These are phyloP conservation scores for Neurospora sublineolata DNA, from an alignment of 495 filamentous ascomycete genomes.

Conservation along the genomic window DNA sequence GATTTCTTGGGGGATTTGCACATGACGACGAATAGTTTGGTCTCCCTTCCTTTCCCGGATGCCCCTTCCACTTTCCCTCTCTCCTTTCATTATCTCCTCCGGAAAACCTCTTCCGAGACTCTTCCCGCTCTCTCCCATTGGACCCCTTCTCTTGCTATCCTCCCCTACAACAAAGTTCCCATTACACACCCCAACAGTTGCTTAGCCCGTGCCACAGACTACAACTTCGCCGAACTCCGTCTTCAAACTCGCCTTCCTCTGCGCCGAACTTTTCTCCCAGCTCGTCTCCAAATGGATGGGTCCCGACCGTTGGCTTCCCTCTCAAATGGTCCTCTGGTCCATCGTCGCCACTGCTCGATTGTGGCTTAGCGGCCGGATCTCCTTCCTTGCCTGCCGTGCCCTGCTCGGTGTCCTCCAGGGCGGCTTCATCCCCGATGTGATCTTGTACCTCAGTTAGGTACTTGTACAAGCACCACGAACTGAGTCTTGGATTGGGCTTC, in stretches of 20 bases:
- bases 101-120: not conserved
- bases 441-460: conserved; percentile 68
- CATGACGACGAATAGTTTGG: conserved; percentile 27
- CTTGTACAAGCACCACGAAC: conserved; percentile 53
- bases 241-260: conserved; percentile 56
- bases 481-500: conserved; percentile 39
- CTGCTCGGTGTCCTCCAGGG: conserved; percentile 68
- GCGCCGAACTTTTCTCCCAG: conserved; percentile 65
- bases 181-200: not conserved
- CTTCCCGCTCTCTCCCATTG: not conserved
- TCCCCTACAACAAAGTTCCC: not conserved
- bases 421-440: conserved; percentile 48
- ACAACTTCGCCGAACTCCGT: conserved; percentile 70
- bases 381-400: conserved; percentile 53
- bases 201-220: conserved; percentile 31
- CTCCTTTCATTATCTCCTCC: not conserved
- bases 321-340: conserved; percentile 72
- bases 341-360: conserved; percentile 59
- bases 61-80: not conserved
- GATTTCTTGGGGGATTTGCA: conserved; percentile 26
- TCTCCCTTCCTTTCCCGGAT: not conserved
- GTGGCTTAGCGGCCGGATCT: conserved; percentile 45
- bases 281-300: conserved; percentile 66
- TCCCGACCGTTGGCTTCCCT: conserved; percentile 75
- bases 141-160: too few species aligned